Conservation (phyloP, 177 flowering plant species). For the Vitis hybrid region DNA sequence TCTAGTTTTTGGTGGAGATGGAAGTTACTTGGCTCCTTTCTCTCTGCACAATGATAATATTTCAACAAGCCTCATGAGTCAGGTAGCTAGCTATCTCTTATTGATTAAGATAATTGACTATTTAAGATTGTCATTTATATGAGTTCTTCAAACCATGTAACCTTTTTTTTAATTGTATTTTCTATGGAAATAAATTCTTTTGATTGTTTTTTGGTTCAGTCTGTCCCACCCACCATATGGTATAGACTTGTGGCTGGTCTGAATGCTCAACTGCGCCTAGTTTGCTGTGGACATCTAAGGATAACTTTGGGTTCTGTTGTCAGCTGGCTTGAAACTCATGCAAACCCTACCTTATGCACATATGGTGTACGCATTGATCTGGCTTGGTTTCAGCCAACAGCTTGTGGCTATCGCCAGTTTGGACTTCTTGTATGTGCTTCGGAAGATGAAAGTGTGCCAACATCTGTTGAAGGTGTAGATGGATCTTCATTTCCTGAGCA, state of each 20-base stretch:
- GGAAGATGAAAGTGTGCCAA: conserved; percentile 42
- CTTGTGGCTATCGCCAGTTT: conserved; percentile 79
- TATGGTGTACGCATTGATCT: conserved; percentile 74
- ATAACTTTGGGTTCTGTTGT: conserved; percentile 61
- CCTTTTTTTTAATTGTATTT: neutral
- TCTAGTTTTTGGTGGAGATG: conserved; percentile 92
- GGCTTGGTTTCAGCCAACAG: conserved; percentile 82
- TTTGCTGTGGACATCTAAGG: conserved; percentile 73
- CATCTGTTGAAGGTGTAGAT: conserved; percentile 29
- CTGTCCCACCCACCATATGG: conserved; percentile 95
- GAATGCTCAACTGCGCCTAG: conserved; percentile 93
- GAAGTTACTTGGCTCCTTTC: conserved; percentile 98
- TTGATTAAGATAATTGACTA: neutral
- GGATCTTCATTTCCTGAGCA: conserved; percentile 28
- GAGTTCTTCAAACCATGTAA: neutral
- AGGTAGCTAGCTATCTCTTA: conserved; percentile 41
- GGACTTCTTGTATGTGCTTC: conserved; percentile 66
- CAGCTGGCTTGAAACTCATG: conserved; percentile 89
- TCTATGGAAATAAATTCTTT: neutral
- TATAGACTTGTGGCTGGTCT: conserved; percentile 93
- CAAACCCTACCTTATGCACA: conserved; percentile 69
- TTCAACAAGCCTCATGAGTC: conserved; percentile 91
- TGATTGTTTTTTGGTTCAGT: conserved; percentile 39
- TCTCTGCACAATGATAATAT: conserved; percentile 89
- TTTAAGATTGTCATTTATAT: neutral